Evolutionary conservation across 768 basidiomycete genomes (phyloP).

Genomic region (Crucibulum laeve): DNA sequence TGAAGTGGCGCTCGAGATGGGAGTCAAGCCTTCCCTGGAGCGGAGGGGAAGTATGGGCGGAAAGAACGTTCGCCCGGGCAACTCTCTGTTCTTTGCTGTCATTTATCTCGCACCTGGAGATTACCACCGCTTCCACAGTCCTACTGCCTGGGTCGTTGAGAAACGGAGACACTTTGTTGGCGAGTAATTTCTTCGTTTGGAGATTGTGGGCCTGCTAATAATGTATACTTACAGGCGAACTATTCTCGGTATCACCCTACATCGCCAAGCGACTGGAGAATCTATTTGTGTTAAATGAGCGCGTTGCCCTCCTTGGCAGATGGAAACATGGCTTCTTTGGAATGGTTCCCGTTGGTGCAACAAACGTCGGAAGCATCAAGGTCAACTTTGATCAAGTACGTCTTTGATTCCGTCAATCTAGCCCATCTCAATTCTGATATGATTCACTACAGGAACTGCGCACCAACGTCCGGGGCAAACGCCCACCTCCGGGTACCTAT

Average conservation of each 20-base stretch:
- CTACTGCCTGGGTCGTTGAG: constrained; percentile 97
- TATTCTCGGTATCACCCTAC: constrained; percentile 95
- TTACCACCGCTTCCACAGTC: constrained; percentile 96
- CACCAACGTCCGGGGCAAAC: constrained; percentile 77
- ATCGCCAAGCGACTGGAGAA: constrained; percentile 90
- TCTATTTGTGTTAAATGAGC: constrained; percentile 96
- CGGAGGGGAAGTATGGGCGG: constrained; percentile 26
- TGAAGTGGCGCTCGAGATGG: constrained; percentile 71
- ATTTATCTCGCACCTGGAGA: constrained; percentile 98
- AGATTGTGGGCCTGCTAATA: not conserved
- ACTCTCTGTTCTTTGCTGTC: constrained; percentile 88
- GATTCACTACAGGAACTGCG: constrained; percentile 58
- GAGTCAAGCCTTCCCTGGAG: constrained; percentile 31
- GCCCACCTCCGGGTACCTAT: constrained; percentile 80
- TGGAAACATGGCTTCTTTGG: constrained; percentile 96
- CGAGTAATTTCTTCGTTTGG: constrained; percentile 20
- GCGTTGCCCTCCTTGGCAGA: constrained; percentile 89
- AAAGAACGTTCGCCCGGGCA: constrained; percentile 61
- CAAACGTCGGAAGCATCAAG: constrained; percentile 95
- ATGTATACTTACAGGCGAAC: constrained; percentile 57
- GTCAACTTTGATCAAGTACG: constrained; percentile 89
- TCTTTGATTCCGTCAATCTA: not conserved
- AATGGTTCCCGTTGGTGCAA: constrained; percentile 98
- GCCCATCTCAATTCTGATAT: not conserved
- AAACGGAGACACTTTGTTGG: constrained; percentile 92